Evolutionary conservation across 768 basidiomycete genomes (phyloP).

Genomic region (Arthromyces matolae): DNA sequence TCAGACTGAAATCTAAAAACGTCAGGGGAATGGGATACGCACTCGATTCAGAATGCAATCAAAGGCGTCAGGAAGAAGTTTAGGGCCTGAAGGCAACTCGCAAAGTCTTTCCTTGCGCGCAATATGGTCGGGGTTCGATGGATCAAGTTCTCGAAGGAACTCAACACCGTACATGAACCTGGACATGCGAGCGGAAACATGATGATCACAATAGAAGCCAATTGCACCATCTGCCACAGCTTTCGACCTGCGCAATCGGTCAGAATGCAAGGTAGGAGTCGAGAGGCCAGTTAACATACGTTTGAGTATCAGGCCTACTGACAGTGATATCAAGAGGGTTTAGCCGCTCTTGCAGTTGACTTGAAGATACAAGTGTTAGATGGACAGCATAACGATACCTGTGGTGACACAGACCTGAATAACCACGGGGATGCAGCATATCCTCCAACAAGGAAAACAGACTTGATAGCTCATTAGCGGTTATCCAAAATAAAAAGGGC

Average conservation of each 20-base stretch:
- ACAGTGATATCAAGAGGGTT: conserved; percentile 53
- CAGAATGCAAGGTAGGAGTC: not conserved
- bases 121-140: conserved; percentile 62
- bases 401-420: conserved; percentile 38
- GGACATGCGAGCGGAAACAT: conserved; percentile 77
- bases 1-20: not conserved
- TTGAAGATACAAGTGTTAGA: conserved; percentile 11
- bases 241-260: conserved; percentile 55
- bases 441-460: conserved; percentile 81
- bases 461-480: conserved; percentile 34
- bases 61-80: conserved; percentile 76
- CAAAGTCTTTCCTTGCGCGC: conserved; percentile 61
- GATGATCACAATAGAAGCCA: conserved; percentile 82
- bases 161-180: conserved; percentile 84
- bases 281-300: conserved; percentile 43
- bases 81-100: conserved; percentile 74
- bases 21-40: conserved; percentile 20
- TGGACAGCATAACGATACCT: not conserved
- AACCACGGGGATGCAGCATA: conserved; percentile 83
- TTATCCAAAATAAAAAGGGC: not conserved
- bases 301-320: conserved; percentile 76
- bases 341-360: conserved; percentile 69
- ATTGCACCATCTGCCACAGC: conserved; percentile 83
- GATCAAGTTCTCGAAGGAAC: conserved; percentile 65
- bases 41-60: conserved; percentile 76